Evolutionary conservation across 208 protist species (phyloP).

Genomic region (Hexamita inflata): DNA sequence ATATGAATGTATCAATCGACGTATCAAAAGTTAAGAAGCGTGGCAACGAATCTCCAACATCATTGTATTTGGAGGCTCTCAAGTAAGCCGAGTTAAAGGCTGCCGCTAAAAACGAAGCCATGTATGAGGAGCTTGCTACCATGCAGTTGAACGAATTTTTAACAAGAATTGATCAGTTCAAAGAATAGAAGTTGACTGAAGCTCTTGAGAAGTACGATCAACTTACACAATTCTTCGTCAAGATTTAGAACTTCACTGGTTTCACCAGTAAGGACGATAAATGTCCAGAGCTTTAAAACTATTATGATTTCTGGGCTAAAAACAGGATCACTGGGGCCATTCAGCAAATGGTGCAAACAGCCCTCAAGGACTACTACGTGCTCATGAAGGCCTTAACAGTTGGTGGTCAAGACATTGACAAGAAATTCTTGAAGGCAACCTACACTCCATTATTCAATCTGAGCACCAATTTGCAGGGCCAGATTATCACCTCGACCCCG

Average conservation of each 20-base stretch:
- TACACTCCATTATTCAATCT: conserved; percentile 18
- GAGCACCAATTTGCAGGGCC: neutral
- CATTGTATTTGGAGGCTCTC: neutral
- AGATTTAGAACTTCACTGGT: neutral
- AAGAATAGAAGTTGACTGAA: neutral
- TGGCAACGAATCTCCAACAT: conserved; percentile 15
- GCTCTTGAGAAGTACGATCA: conserved; percentile 8
- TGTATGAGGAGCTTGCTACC: neutral
- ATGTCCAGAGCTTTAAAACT: neutral
- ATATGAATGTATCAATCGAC: neutral
- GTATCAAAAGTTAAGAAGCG: too few relatives aligned
- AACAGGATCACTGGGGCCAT: neutral
- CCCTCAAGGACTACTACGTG: neutral
- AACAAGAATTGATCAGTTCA: neutral
- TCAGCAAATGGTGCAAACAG: neutral
- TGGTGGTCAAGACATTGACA: neutral
- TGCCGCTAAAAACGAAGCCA: neutral
- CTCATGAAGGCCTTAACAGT: conserved; percentile 12
- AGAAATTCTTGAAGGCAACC: neutral
- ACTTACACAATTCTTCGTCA: neutral
- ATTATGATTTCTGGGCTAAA: conserved; percentile 20
- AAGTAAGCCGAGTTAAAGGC: neutral
- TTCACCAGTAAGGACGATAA: neutral
- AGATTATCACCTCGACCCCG: neutral
- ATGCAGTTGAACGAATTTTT: neutral